Evolutionary conservation across 352 stramenopile species (phyloP), one percentile per base, ranked within the genome.

Genomic region (Blastocystis sp.): DNA sequence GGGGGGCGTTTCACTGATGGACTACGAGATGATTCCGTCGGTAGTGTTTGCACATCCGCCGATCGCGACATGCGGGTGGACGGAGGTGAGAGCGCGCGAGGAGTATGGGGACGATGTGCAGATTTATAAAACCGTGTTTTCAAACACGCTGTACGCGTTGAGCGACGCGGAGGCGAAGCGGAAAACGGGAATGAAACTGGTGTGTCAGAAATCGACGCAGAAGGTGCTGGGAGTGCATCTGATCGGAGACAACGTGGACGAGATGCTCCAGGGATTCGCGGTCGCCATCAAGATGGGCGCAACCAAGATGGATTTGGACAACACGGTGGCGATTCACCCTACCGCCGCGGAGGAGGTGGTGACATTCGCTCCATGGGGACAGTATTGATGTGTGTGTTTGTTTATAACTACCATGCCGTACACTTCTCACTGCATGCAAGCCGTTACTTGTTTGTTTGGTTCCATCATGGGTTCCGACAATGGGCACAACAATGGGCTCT

Each of bases 221-320:
- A 91, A 89, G 18, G 94, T 98, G 34, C 93, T 98, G 48, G 95
- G 96, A 48, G 89, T 98, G 1, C 95, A 98, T 89, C 89, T 97
- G 51, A 93, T 96, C 79, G 95, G 94, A 72, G 91, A 95, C 61
- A 92, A 91, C 57, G 92, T 92, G 1, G 95, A 97, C 89, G 96
- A 98, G 90, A 97, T 98, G 92, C 91, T 98, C 64, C 95, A 98
- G 89, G 95, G 95, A 84, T 98, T 98, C 87, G 96, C 91, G 42
- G 93, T 98, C 2, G 95, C 96, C 2, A 92, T 98, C 87, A 98
- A 98, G 89, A 97, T 97, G 92, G 94, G 94, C 56, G 94, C 94
- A 4, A 98, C 94, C 63, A 97, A 98, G 89, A 91, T 91, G 44
- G 95, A 99, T 88, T 97, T 98, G 87, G 93, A 97, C 88, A 91